These are phyloP conservation scores for Stipa capillata DNA, from an alignment of 176 grass and related monocot genomes.

Conservation along the genomic window DNA sequence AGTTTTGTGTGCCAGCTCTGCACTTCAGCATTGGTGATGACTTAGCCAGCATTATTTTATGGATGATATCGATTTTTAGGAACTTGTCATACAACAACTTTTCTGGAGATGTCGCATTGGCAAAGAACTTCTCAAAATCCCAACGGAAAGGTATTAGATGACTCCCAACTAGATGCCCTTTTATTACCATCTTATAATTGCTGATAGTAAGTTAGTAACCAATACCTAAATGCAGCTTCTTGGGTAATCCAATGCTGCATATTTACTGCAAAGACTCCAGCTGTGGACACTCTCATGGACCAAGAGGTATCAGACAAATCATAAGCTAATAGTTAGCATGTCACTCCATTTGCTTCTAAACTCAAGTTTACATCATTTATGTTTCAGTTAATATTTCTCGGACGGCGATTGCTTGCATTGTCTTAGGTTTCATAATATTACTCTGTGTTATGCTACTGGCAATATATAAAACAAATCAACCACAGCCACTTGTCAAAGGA, in stretches of 20 bases:
- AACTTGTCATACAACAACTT: constrained; percentile 95
- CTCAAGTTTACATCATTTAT: not conserved
- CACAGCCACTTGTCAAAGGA: constrained; percentile 54
- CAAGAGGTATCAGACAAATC: constrained; percentile 50
- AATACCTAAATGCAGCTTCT: constrained; percentile 50
- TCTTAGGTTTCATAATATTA: constrained; percentile 63
- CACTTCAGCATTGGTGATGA: not conserved
- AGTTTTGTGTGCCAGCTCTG: constrained; percentile 18
- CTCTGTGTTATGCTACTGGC: constrained; percentile 61
- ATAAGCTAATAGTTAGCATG: not conserved
- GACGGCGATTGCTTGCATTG: constrained; percentile 66
- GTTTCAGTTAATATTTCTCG: constrained; percentile 64
- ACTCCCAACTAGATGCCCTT: not conserved
- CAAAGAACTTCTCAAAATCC: constrained; percentile 86
- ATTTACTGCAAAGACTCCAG: constrained; percentile 47
- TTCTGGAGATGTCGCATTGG: constrained; percentile 56
- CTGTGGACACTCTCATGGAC: constrained; percentile 43
- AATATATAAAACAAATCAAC: constrained; percentile 82
- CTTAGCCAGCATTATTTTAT: constrained; percentile 6
- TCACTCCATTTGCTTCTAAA: not conserved
- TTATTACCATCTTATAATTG: not conserved
- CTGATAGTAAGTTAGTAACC: constrained; percentile 5
- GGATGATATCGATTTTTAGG: constrained; percentile 39
- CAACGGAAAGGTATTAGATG: constrained; percentile 59
- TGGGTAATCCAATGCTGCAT: constrained; percentile 70